Evolutionary conservation across 2,329 filamentous ascomycete genomes (phyloP).

Genomic region (Berkeleyomyces rouxiae): DNA sequence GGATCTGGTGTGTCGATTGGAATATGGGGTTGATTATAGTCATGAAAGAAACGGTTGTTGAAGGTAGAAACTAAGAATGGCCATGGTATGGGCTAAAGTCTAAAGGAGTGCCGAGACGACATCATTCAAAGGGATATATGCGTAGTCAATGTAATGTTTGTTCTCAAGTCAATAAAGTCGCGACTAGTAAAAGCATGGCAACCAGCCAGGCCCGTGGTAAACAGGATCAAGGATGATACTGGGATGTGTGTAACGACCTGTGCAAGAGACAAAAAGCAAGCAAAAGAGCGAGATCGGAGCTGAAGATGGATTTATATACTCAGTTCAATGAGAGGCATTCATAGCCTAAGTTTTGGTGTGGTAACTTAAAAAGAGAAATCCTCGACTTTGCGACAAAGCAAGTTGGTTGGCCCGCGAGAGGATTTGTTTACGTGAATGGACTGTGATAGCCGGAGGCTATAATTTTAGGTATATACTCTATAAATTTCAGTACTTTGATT

Average conservation of each 20-base stretch:
- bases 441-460: no score
- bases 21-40: not conserved
- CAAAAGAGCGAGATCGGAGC: no score
- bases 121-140: not conserved
- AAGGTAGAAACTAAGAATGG: not conserved
- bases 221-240: not conserved
- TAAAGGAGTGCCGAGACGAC: not conserved
- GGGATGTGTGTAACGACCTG: no score
- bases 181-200: not conserved
- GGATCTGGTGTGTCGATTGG: not conserved
- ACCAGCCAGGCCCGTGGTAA: not conserved
- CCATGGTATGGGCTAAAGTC: not conserved
- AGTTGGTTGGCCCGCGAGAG: no score
- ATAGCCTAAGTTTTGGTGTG: no score
- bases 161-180: not conserved
- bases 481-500: no score
- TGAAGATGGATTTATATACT: no score
- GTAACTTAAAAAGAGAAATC: no score
- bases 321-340: no score
- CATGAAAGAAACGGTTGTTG: not conserved
- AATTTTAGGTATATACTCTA: no score
- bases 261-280: no score
- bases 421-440: no score
- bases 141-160: not conserved
- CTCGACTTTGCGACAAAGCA: not conserved